These are phyloP conservation scores for Lactarius indigo DNA, from an alignment of 768 basidiomycete species.

Conservation along the genomic window DNA sequence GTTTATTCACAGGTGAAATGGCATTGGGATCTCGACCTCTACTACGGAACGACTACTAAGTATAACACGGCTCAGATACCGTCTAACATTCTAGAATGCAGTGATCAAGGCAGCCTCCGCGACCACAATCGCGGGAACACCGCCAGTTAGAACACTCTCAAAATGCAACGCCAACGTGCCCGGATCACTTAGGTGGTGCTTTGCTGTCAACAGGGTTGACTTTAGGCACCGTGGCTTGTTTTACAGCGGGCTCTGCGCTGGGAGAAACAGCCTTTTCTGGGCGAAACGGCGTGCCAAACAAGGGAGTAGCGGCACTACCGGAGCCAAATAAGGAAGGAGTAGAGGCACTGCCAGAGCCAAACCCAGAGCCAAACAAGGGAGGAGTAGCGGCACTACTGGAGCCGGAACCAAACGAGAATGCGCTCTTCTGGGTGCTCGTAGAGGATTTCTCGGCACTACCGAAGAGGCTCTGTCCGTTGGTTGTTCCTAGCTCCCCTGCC, in stretches of 20 bases:
- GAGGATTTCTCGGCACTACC: not conserved
- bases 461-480: too few species aligned
- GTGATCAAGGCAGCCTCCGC: not conserved
- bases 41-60: not conserved
- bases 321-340: not conserved
- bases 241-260: not conserved
- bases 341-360: too few species aligned
- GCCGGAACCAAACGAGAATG: not conserved
- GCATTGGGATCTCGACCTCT: not conserved
- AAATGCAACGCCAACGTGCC: not conserved
- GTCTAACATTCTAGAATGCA: not conserved
- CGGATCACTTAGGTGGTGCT: not conserved
- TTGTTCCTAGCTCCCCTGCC: not conserved
- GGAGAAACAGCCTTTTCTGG: not conserved
- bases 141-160: not conserved
- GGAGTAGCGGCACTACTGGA: not conserved
- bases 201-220: not conserved
- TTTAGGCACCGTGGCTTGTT: not conserved
- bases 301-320: not conserved
- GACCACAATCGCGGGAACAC: not conserved
- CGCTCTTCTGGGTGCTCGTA: not conserved
- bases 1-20: not conserved
- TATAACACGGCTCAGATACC: not conserved
- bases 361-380: too few species aligned
- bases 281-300: not conserved